A percentile compares a stretch with the other conserved stretches of the same genome.
Evolutionary conservation across 2,329 filamentous ascomycete species (phyloP).

Genomic region (Fusarium mundagurra): DNA sequence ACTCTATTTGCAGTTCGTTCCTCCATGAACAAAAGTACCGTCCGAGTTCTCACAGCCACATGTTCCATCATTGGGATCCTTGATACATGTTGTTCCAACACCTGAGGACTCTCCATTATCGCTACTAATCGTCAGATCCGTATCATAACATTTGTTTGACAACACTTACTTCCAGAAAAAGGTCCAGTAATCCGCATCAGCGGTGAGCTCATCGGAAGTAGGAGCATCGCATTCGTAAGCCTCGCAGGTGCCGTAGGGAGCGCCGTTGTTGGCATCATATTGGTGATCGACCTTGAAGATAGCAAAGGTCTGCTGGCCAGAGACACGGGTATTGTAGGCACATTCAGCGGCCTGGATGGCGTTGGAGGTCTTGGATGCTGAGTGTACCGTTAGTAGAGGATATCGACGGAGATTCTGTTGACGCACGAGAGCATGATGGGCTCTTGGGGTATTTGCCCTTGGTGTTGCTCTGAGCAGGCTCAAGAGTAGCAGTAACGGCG

Average conservation of each 20-base stretch:
- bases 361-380: constrained; percentile 37
- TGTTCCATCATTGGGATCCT: constrained; percentile 33
- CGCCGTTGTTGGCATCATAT: constrained; percentile 38
- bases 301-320: constrained; percentile 39
- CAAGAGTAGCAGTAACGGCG: constrained; percentile 36
- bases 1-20: constrained; percentile 27
- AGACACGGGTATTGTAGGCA: constrained; percentile 40
- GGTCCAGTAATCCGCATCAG: constrained; percentile 39
- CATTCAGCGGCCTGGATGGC: constrained; percentile 42
- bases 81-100: constrained; percentile 40
- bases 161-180: constrained; percentile 40
- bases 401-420: fast-evolving
- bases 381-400: neutral
- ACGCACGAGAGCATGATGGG: constrained; percentile 34
- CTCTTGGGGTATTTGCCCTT: constrained; percentile 38
- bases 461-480: constrained; percentile 38
- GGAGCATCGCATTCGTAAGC: constrained; percentile 38
- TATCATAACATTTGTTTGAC: neutral
- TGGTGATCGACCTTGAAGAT: constrained; percentile 40
- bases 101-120: constrained; percentile 33
- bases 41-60: constrained; percentile 42
- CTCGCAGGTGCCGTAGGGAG: constrained; percentile 37
- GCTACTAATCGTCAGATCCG: constrained; percentile 4
- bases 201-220: constrained; percentile 13
- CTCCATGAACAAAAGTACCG: constrained; percentile 32